Evolutionary conservation across 495 filamentous ascomycete genomes (phyloP).

Genomic region (Elaphomyces granulatus): DNA sequence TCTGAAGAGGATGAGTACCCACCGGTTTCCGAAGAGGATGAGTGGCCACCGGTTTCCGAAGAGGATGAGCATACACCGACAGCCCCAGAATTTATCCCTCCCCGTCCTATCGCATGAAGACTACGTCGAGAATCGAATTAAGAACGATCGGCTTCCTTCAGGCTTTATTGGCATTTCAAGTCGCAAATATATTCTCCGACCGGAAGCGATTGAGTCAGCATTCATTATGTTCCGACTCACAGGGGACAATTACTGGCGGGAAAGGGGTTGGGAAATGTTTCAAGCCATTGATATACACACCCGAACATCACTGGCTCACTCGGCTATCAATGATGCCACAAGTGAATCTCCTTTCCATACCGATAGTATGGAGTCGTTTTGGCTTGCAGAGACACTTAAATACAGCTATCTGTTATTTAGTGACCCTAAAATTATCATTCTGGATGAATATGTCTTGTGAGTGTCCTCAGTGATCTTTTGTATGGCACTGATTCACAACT

Average conservation of each 20-base stretch:
- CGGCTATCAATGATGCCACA: conserved; percentile 33
- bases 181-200: conserved; percentile 27
- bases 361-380: conserved; percentile 40
- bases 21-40: no score
- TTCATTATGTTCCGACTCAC: conserved; percentile 53
- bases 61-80: no score
- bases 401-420: conserved; percentile 56
- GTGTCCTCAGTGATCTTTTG: no score
- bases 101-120: conserved; percentile 4
- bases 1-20: no score
- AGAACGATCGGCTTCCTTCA: conserved; percentile 16
- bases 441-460: conserved; percentile 64
- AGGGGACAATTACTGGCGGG: conserved; percentile 38
- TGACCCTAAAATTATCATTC: conserved; percentile 42
- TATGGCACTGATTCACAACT: no score
- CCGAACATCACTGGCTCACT: conserved; percentile 32
- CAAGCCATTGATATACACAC: conserved; percentile 36
- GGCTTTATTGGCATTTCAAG: conserved; percentile 26
- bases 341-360: conserved; percentile 8
- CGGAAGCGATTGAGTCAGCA: conserved; percentile 45
- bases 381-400: conserved; percentile 54
- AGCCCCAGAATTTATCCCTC: no score
- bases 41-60: no score
- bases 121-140: conserved; percentile 12
- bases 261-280: conserved; percentile 53